Conservation (phyloP, 176 grass and related monocot species). For the Juncus effusus region DNA sequence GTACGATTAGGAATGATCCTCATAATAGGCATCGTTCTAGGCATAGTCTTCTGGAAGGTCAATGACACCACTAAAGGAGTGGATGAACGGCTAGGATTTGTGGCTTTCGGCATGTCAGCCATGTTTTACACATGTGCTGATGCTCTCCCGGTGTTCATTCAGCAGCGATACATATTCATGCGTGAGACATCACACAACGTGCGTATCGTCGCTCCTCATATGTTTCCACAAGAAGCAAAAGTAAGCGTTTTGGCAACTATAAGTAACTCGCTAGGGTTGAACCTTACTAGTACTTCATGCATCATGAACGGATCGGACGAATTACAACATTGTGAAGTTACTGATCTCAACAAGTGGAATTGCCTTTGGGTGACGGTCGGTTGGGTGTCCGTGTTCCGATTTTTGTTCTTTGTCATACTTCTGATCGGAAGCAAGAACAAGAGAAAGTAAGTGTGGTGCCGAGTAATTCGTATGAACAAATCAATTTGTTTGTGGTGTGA, state of each 20-base stretch:
- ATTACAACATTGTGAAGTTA: slow-evolving; percentile 14
- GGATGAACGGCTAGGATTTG: slow-evolving; percentile 28
- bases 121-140: slow-evolving; percentile 40
- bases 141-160: slow-evolving; percentile 35
- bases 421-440: too few relatives aligned
- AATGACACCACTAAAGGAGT: slow-evolving; percentile 23
- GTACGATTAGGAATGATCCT: slow-evolving; percentile 22
- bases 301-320: slow-evolving; percentile 24
- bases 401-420: slow-evolving; percentile 27
- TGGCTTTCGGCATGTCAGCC: slow-evolving; percentile 30
- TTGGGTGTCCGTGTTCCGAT: slow-evolving; percentile 29
- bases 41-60: slow-evolving; percentile 27
- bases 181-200: slow-evolving; percentile 29
- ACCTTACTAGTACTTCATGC: slow-evolving; percentile 11
- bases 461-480: too few relatives aligned
- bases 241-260: slow-evolving; percentile 18
- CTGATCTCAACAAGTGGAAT: slow-evolving; percentile 34
- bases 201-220: slow-evolving; percentile 36
- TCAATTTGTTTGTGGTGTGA: too few relatives aligned
- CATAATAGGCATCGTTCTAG: slow-evolving; percentile 29
- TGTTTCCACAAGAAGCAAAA: slow-evolving; percentile 23
- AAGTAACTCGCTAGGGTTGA: not conserved
- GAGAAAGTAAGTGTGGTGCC: slow-evolving; percentile 31
- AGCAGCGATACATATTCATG: slow-evolving; percentile 41
- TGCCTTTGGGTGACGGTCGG: slow-evolving; percentile 12